Percentiles rank a stretch among this genome's conserved stretches.
These are phyloP conservation scores for Gymnopus androsaceus DNA, from an alignment of 1,284 basidiomycete species.

Conservation along the genomic window DNA sequence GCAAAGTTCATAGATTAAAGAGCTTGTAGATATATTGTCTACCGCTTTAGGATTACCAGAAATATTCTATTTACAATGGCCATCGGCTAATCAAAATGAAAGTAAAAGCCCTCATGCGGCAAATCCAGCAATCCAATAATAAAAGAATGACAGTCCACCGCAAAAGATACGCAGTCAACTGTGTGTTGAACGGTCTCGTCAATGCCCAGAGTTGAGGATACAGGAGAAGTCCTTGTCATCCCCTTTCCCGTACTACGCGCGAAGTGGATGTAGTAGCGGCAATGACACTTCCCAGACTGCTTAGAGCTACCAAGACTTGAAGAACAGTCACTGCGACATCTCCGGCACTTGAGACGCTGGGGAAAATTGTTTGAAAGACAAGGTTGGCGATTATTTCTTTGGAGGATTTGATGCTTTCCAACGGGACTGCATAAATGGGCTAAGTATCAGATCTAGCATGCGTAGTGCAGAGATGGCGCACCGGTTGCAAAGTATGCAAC, in stretches of 20 bases:
- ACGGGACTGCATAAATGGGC: background rate
- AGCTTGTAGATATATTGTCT: no score
- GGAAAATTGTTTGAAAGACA: background rate
- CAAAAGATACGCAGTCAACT: background rate
- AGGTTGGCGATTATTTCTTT: background rate
- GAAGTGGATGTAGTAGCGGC: background rate
- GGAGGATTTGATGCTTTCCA: background rate
- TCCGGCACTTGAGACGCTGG: background rate
- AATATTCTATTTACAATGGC: no score
- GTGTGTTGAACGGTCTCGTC: slow-evolving; percentile 1
- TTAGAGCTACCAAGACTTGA: background rate
- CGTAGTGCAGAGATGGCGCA: background rate
- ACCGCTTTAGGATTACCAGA: no score
- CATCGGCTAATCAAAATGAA: no score
- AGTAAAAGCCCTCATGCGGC: no score
- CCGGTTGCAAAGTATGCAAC: background rate
- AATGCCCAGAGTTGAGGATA: background rate
- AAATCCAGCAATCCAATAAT: no score
- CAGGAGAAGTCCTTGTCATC: background rate
- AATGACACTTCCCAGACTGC: background rate
- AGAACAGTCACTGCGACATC: background rate
- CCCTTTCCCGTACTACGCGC: background rate
- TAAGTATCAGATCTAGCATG: background rate
- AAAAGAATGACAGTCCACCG: background rate
- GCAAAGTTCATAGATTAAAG: no score